These are phyloP conservation scores for Panicum virgatum DNA, from an alignment of 202 grass and related monocot genomes.

Conservation along the genomic window DNA sequence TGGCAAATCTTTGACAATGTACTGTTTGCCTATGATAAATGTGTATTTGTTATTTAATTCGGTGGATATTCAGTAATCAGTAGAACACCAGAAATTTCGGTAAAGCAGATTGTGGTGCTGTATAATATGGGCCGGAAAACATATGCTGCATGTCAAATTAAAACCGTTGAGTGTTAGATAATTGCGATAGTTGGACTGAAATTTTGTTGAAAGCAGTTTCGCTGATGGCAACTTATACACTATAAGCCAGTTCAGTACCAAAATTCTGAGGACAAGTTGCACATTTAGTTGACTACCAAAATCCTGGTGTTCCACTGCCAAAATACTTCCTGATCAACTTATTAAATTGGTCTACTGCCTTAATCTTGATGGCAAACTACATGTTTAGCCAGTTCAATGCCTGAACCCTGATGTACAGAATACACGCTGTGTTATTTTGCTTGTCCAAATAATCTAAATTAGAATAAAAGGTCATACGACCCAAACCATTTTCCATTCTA, in stretches of 20 bases:
- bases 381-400: not conserved
- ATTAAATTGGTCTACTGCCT: not conserved
- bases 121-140: slow-evolving; percentile 9
- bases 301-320: not conserved
- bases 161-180: not conserved
- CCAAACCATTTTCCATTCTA: not conserved
- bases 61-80: not conserved
- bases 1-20: not conserved
- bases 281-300: not conserved
- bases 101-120: not conserved
- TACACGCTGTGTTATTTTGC: not conserved
- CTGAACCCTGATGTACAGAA: not conserved
- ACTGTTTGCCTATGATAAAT: not conserved
- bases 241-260: not conserved
- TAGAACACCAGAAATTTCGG: not conserved
- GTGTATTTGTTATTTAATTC: not conserved
- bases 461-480: not conserved
- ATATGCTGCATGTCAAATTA: slow-evolving; percentile 4
- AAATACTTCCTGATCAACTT: not conserved
- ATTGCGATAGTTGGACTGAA: not conserved
- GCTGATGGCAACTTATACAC: not conserved
- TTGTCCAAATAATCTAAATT: not conserved
- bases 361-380: not conserved
- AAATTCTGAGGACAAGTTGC: not conserved
- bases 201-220: not conserved